These are phyloP conservation scores for Daldinia caldariorum DNA, from an alignment of 495 filamentous ascomycete species.

Conservation along the genomic window DNA sequence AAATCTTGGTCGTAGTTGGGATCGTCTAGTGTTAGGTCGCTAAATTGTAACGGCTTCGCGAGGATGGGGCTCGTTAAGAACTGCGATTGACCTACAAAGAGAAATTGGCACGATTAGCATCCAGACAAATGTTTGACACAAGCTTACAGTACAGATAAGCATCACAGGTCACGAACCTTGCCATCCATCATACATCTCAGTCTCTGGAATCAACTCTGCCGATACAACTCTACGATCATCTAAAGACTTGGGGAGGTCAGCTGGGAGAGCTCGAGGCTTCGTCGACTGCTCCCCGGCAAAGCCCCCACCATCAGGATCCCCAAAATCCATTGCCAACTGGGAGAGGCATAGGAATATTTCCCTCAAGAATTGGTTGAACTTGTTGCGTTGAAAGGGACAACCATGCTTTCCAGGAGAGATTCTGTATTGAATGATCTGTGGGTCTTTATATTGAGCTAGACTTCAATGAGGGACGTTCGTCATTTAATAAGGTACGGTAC, in stretches of 20 bases:
- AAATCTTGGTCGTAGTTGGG: slow-evolving; percentile 71
- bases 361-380: slow-evolving; percentile 37
- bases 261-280: slow-evolving; percentile 70
- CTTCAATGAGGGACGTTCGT: slow-evolving; percentile 31
- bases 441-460: slow-evolving; percentile 39
- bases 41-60: slow-evolving; percentile 84
- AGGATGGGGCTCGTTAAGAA: slow-evolving; percentile 87
- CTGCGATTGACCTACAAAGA: slow-evolving; percentile 83
- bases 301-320: slow-evolving; percentile 60
- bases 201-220: slow-evolving; percentile 72
- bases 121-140: background rate
- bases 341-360: slow-evolving; percentile 46
- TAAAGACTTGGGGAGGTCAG: slow-evolving; percentile 88
- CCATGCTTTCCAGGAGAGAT: slow-evolving; percentile 39
- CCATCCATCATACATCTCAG: slow-evolving; percentile 99
- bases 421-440: slow-evolving; percentile 25
- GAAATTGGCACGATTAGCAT: slow-evolving; percentile 39
- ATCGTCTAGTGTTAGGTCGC: slow-evolving; percentile 80
- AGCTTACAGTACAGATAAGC: slow-evolving; percentile 11
- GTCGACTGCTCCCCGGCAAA: slow-evolving; percentile 51
- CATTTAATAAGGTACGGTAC: slow-evolving; percentile 21
- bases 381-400: slow-evolving; percentile 22
- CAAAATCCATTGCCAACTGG: slow-evolving; percentile 64
- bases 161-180: slow-evolving; percentile 71
- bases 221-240: slow-evolving; percentile 79